A percentile compares a stretch with the other conserved stretches of the same genome.
Evolutionary conservation across 352 stramenopile species (phyloP).

Genomic region (Peronospora belbahrii): DNA sequence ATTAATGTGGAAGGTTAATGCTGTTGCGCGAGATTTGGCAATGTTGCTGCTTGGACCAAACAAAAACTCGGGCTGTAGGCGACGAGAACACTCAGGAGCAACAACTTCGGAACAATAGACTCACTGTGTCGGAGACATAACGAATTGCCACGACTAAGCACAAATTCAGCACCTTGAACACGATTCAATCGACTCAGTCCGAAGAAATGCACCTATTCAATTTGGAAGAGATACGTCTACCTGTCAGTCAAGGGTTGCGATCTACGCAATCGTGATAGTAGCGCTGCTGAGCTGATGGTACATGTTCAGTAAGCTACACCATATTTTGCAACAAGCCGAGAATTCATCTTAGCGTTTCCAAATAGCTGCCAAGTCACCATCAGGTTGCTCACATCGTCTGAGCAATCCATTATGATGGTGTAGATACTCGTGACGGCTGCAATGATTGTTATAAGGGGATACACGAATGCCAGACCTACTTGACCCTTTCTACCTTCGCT

Average conservation of each 20-base stretch:
- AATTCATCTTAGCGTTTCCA: slow-evolving; percentile 24
- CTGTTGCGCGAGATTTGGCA: too few relatives aligned
- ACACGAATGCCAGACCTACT: slow-evolving; percentile 10
- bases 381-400: slow-evolving; percentile 19
- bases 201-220: too few relatives aligned
- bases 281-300: slow-evolving; percentile 14
- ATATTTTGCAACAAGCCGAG: slow-evolving; percentile 19
- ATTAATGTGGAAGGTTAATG: too few relatives aligned
- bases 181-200: not conserved
- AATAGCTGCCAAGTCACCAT: slow-evolving; percentile 23
- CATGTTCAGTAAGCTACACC: slow-evolving; percentile 13
- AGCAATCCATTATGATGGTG: slow-evolving; percentile 22
- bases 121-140: too few relatives aligned
- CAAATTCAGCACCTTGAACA: not conserved
- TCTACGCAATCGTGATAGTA: slow-evolving; percentile 19
- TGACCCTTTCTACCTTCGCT: slow-evolving; percentile 19
- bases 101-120: too few relatives aligned
- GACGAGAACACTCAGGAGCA: too few relatives aligned
- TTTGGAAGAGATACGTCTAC: too few relatives aligned
- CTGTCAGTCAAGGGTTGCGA: too few relatives aligned
- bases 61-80: too few relatives aligned
- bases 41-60: too few relatives aligned
- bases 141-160: too few relatives aligned
- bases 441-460: slow-evolving; percentile 15
- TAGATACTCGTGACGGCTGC: slow-evolving; percentile 16